Conservation (phyloP, 306 rosid species). For the Trifolium pratense region DNA sequence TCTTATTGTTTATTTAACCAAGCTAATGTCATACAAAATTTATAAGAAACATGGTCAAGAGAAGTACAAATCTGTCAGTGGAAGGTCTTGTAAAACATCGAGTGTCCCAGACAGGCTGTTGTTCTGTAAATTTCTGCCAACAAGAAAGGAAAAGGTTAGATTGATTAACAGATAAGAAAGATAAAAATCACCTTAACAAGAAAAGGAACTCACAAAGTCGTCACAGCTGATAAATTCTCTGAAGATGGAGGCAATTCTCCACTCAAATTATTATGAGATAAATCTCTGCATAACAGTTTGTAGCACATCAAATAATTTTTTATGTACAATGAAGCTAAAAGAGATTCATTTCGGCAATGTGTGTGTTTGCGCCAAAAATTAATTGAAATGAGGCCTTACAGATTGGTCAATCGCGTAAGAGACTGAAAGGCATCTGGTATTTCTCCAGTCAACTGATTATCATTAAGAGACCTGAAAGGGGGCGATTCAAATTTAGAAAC, state of each 20-base stretch:
- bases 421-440: constrained; percentile 75
- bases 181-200: constrained; percentile 27
- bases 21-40: too few relatives aligned
- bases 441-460: constrained; percentile 75
- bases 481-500: constrained; percentile 36
- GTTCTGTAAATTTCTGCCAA: constrained; percentile 79
- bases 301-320: constrained; percentile 38
- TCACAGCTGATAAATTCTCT: constrained; percentile 61
- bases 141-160: constrained; percentile 48
- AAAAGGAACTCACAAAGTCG: constrained; percentile 76
- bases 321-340: constrained; percentile 17
- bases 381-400: constrained; percentile 55
- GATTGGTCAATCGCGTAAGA: constrained; percentile 66
- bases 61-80: constrained; percentile 73
- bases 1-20: too few relatives aligned
- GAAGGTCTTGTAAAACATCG: constrained; percentile 77
- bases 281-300: constrained; percentile 66
- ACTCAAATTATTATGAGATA: constrained; percentile 80
- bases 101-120: constrained; percentile 83
- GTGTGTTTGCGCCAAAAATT: neutral
- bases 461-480: constrained; percentile 81
- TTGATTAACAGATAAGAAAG: constrained; percentile 16
- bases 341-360: constrained; percentile 32
- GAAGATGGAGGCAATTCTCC: constrained; percentile 83
- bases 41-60: constrained; percentile 46